Percentiles rank a stretch among this genome's conserved stretches.
These are phyloP conservation scores for Tetradesmus obliquus DNA, from an alignment of 139 green algal genomes.

Conservation along the genomic window DNA sequence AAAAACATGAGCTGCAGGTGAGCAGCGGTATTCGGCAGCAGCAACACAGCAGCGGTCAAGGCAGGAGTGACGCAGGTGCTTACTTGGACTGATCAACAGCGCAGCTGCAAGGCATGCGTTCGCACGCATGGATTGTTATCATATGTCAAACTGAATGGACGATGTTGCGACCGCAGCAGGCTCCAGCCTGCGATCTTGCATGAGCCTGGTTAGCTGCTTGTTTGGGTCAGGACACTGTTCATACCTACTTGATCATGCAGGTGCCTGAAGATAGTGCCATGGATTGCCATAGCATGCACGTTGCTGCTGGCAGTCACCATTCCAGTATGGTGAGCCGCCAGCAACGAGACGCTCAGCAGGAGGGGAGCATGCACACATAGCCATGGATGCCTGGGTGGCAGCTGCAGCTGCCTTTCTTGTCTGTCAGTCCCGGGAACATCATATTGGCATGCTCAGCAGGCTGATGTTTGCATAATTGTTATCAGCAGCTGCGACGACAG, in stretches of 20 bases:
- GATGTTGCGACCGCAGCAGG: not conserved
- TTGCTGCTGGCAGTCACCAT: not conserved
- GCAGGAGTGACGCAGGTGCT: not conserved
- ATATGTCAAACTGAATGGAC: not conserved
- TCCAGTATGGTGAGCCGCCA: conserved; percentile 17
- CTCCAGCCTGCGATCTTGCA: not conserved
- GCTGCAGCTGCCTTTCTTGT: not conserved
- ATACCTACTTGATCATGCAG: not conserved
- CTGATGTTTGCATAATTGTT: too few species aligned
- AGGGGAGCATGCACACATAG: not conserved
- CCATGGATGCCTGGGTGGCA: not conserved
- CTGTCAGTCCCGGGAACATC: not conserved
- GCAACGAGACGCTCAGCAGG: not conserved
- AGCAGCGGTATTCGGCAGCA: not conserved
- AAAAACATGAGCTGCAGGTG: not conserved
- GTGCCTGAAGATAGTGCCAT: conserved; percentile 1
- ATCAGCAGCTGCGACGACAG: too few species aligned
- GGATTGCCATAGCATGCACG: not conserved
- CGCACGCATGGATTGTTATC: not conserved
- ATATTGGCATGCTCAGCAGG: too few species aligned
- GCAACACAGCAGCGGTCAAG: not conserved
- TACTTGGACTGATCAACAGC: not conserved
- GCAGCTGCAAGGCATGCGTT: too few species aligned
- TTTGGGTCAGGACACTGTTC: not conserved
- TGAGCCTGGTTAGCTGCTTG: not conserved